Percentiles rank a stretch among this genome's conserved stretches.
These are phyloP conservation scores for Cryptosporidium canis DNA, from an alignment of 169 alveolate species.

Conservation along the genomic window DNA sequence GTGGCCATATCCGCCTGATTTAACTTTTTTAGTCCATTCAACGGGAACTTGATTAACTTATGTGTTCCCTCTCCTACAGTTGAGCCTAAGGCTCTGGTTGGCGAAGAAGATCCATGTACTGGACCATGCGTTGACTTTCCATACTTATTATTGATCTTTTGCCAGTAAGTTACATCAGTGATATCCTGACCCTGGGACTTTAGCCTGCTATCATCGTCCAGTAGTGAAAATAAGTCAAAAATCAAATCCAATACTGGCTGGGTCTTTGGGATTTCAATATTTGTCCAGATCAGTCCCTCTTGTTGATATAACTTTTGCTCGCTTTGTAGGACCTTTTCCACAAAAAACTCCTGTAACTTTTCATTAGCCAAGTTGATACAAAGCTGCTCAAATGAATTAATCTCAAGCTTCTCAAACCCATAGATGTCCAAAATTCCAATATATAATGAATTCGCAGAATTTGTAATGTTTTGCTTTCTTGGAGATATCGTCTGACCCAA, in stretches of 20 bases:
- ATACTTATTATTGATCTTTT: conserved; percentile 47
- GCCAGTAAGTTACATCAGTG: conserved; percentile 64
- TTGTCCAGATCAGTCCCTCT: conserved; percentile 85
- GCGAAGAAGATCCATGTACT: conserved; percentile 4
- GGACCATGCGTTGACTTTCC: conserved; percentile 29
- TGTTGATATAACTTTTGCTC: conserved; percentile 85
- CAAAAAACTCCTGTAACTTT: conserved; percentile 87
- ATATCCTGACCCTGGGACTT: conserved; percentile 67
- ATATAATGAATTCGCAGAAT: conserved; percentile 74
- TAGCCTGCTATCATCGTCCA: conserved; percentile 63
- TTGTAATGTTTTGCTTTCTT: neutral
- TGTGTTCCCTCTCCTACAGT: neutral
- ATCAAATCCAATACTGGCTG: conserved; percentile 51
- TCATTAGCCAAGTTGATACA: conserved; percentile 90
- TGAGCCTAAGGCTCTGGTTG: neutral
- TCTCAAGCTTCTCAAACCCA: conserved; percentile 89
- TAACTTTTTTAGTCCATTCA: conserved; percentile 39
- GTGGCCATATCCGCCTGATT: neutral
- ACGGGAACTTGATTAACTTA: conserved; percentile 35
- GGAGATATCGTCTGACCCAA: conserved; percentile 16
- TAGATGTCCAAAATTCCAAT: conserved; percentile 87
- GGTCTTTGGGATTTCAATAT: conserved; percentile 64
- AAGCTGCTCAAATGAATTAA: conserved; percentile 87
- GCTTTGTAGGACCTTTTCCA: conserved; percentile 85
- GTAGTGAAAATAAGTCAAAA: conserved; percentile 39